Base-by-base conservation (phyloP, 768 basidiomycete genomes). In the Rhodotorula kratochvilovae region DNA sequence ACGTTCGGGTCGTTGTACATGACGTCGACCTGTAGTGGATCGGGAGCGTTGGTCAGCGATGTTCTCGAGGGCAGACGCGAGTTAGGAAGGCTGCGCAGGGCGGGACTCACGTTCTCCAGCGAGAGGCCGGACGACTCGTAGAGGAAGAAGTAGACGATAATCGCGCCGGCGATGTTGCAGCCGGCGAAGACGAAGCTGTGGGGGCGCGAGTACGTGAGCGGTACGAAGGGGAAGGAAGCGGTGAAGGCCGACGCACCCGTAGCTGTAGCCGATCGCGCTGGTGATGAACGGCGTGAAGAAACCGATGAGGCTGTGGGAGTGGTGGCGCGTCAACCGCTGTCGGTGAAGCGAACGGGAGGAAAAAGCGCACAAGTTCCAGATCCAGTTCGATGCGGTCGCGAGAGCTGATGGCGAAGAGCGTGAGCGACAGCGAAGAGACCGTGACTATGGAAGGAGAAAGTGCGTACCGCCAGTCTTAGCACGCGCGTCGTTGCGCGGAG, bases 271-370 rank as follows among this genome's bases (percentile, higher is more conserved):
- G 76, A 89, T 89, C 21, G 83, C 81, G 29, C 70, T 78, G 6
- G 81, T 82, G 77, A 90, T 89, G 80, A 89, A 88, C 0, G 89
- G 88, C n/a, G 88, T 89, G 82, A 89, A 89, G 84, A 89, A 90
- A 3, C 48, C 62, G 48, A 70, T 35, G 31, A 72, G 54, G 72
- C 61, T 76, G 77, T 73, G 85, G 89, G 6, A 85, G 79, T 84
- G 55, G 2, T 7, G 33, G 19, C 51, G 55, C 10, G 13, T 8
- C 33, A 56, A 19, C 17, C 2, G 10, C 2, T 5, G 31, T 2
- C 21, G 21, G 7, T 2, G 55, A 23, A 12, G 10, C 19, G 29
- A 8, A 29, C 6, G 53, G 5, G 19, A 39, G 29, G 51, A 19
- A 15, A 8, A 27, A 11, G 29, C 51, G 51, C 51, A 53, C 51